Evolutionary conservation across 148 eudicot species (phyloP).

Genomic region (Mesembryanthemum crystallinum): DNA sequence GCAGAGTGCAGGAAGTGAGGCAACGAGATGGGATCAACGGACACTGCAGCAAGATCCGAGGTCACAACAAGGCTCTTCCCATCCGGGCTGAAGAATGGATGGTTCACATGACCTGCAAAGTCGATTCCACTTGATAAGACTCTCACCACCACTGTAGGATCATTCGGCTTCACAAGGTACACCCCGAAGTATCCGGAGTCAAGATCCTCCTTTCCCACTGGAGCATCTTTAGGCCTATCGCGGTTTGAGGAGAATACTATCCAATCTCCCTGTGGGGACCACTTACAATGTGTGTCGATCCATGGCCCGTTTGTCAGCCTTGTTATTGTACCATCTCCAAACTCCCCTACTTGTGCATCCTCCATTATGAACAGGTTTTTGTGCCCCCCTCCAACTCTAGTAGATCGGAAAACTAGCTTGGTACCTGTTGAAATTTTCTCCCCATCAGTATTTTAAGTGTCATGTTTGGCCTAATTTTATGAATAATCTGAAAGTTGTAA

Average conservation of each 20-base stretch:
- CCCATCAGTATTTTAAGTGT: too few relatives aligned
- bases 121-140: background rate
- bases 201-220: background rate
- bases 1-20: conserved; percentile 8
- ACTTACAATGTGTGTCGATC: conserved; percentile 7
- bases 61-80: conserved; percentile 4
- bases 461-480: too few relatives aligned
- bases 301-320: conserved; percentile 7
- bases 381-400: background rate
- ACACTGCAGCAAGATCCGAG: conserved; percentile 10
- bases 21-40: conserved; percentile 4
- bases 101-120: conserved; percentile 4
- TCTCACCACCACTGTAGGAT: background rate
- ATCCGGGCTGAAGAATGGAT: conserved; percentile 5
- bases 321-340: background rate
- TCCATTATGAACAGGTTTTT: conserved; percentile 32
- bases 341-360: background rate
- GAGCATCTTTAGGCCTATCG: background rate
- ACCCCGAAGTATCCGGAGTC: background rate
- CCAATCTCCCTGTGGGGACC: background rate
- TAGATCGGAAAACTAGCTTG: conserved; percentile 21
- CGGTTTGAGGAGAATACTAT: conserved; percentile 2
- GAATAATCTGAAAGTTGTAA: too few relatives aligned
- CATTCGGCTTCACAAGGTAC: background rate
- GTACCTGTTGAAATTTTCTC: conserved; percentile 12